These are phyloP conservation scores for Penstemon davidsonii DNA, from an alignment of 257 asterid species.

Conservation along the genomic window DNA sequence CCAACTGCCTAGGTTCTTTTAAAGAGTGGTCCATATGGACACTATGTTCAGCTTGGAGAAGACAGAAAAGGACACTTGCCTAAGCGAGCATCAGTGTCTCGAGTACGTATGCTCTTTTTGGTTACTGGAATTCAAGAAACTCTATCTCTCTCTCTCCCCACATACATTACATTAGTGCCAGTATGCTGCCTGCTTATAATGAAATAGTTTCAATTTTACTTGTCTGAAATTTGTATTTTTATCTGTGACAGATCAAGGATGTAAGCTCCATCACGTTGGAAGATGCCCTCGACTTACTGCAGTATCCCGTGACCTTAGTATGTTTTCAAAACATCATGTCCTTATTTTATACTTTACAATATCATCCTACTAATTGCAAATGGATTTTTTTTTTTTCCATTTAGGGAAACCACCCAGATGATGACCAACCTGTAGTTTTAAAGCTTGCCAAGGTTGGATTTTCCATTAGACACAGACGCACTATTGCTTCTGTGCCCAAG, in stretches of 20 bases:
- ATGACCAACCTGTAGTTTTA: conserved; percentile 57
- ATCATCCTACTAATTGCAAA: conserved; percentile 26
- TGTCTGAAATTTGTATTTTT: conserved; percentile 19
- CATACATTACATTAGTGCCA: background rate
- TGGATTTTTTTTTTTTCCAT: background rate
- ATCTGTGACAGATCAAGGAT: conserved; percentile 55
- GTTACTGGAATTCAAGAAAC: conserved; percentile 18
- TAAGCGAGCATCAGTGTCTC: conserved; percentile 72
- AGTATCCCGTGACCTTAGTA: conserved; percentile 87
- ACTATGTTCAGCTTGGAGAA: conserved; percentile 93
- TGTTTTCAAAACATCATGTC: conserved; percentile 12
- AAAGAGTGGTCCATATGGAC: conserved; percentile 87
- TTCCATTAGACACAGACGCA: conserved; percentile 61
- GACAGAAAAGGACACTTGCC: conserved; percentile 77
- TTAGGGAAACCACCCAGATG: conserved; percentile 87
- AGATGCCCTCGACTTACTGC: conserved; percentile 71
- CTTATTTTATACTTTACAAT: conserved; percentile 17
- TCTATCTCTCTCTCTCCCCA: background rate
- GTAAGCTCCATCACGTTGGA: conserved; percentile 68
- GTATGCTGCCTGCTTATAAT: background rate
- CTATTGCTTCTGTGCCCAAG: conserved; percentile 77
- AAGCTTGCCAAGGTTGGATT: conserved; percentile 64
- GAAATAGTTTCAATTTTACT: conserved; percentile 19
- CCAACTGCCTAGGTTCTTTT: conserved; percentile 54
- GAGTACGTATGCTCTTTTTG: conserved; percentile 44